phyloP scores from a whole-genome alignment of 306 rosid genomes.

The Cicer yamashitae region DNA sequence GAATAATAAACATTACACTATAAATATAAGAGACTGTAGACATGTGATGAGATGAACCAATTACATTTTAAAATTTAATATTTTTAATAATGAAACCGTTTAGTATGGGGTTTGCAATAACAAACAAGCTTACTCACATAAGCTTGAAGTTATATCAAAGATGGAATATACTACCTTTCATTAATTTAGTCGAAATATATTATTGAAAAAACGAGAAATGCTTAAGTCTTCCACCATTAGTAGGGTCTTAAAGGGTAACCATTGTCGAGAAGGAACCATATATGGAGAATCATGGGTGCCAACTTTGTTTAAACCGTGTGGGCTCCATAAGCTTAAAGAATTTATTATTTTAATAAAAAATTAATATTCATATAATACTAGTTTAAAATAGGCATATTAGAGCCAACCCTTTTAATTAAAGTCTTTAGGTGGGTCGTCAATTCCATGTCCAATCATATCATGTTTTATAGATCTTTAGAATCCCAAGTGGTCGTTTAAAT shows the following conservation, averaged over 20 bases:
- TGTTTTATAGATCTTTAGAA: conserved; percentile 53
- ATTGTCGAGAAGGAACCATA: conserved; percentile 61
- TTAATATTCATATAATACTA: too few species aligned
- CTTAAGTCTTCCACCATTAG: conserved; percentile 52
- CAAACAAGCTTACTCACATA: conserved; percentile 27
- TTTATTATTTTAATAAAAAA: background rate
- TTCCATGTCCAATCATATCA: conserved; percentile 73
- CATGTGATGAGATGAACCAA: conserved; percentile 17
- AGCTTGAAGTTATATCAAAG: conserved; percentile 42
- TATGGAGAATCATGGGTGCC: conserved; percentile 66
- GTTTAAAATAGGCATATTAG: conserved; percentile 40
- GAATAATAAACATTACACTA: background rate
- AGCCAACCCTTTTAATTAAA: conserved; percentile 43
- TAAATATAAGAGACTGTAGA: conserved; percentile 16
- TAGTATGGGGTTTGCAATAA: conserved; percentile 25
- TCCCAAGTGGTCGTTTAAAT: too few species aligned
- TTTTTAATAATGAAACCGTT: background rate
- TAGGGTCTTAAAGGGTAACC: conserved; percentile 74
- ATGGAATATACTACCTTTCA: conserved; percentile 42
- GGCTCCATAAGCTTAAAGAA: conserved; percentile 56
- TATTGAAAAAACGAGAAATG: conserved; percentile 20
- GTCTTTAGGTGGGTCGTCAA: conserved; percentile 87
- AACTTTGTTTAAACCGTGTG: conserved; percentile 88
- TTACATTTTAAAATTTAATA: background rate
- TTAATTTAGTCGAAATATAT: conserved; percentile 41